Percentiles rank a stretch among this genome's conserved stretches.
Conservation (phyloP, 176 grass and related monocot genomes). For the Carex myosuroides region DNA sequence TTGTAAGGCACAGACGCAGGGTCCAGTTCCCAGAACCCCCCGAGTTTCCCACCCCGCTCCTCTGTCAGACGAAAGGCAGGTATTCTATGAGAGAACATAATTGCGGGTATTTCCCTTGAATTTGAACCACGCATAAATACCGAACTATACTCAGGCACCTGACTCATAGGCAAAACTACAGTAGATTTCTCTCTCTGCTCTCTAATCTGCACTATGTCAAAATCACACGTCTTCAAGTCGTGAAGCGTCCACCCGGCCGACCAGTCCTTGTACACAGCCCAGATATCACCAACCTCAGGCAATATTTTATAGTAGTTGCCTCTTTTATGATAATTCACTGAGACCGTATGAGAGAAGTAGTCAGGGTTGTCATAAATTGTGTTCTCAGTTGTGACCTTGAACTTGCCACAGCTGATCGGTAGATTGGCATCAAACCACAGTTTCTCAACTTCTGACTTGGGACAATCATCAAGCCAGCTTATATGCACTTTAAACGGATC, state of each 20-base stretch:
- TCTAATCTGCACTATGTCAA: constrained; percentile 42
- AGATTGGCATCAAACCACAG: constrained; percentile 37
- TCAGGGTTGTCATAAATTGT: constrained; percentile 30
- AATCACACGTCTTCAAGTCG: constrained; percentile 33
- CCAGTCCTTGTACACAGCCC: constrained; percentile 76
- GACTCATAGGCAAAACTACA: constrained; percentile 32
- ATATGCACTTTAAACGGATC: constrained; percentile 48
- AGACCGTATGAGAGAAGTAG: constrained; percentile 66
- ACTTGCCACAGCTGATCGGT: constrained; percentile 61
- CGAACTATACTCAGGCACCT: constrained; percentile 42
- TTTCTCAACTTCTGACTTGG: constrained; percentile 40
- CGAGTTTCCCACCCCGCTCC: constrained; percentile 40
- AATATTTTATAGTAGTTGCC: constrained; percentile 32
- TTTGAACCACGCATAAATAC: constrained; percentile 49
- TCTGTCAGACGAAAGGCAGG: constrained; percentile 46
- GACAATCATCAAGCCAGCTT: constrained; percentile 64
- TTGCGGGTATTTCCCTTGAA: constrained; percentile 28
- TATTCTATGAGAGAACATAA: constrained; percentile 73
- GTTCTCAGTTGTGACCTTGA: constrained; percentile 35
- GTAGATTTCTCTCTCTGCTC: constrained; percentile 28
- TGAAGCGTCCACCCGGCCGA: constrained; percentile 34
- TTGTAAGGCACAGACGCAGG: constrained; percentile 52
- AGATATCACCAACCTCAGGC: constrained; percentile 51
- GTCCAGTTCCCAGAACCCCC: constrained; percentile 80
- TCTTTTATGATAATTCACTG: background rate